phyloP scores from a whole-genome alignment of 202 grass and related monocot species.

The Dendrocalamus latiflorus region DNA sequence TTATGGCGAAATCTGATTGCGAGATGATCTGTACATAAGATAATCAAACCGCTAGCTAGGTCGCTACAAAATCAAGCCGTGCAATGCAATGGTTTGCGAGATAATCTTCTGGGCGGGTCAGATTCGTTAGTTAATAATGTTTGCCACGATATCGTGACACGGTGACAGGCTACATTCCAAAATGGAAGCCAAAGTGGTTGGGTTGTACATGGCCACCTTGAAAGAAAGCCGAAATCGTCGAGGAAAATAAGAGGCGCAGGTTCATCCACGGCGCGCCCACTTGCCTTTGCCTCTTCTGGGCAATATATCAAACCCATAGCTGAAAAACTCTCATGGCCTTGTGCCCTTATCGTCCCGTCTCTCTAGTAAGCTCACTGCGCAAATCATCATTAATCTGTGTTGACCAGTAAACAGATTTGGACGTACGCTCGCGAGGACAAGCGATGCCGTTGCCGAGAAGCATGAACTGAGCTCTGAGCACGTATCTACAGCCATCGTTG shows the following conservation, averaged over 20 bases:
- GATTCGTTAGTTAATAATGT: constrained; percentile 51
- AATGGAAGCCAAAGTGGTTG: constrained; percentile 6
- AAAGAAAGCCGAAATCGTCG: constrained; percentile 21
- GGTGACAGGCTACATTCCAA: constrained; percentile 9
- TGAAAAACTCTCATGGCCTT: not conserved
- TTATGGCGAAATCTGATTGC: not conserved
- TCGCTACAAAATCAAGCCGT: not conserved
- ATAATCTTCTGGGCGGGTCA: not conserved
- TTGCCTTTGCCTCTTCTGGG: not conserved
- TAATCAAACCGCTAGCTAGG: not conserved
- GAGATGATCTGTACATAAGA: not conserved
- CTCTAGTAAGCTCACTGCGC: not conserved
- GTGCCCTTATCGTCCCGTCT: not conserved
- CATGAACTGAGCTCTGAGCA: not conserved
- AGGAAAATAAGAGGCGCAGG: constrained; percentile 5
- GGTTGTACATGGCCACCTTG: constrained; percentile 24
- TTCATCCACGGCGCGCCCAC: constrained; percentile 22
- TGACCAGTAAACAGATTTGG: not conserved
- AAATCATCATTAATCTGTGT: not conserved
- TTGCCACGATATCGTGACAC: constrained; percentile 2
- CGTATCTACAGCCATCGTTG: not conserved
- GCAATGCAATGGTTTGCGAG: not conserved
- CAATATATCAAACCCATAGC: not conserved
- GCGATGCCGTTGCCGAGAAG: not conserved
- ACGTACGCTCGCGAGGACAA: not conserved